Evolutionary conservation across 2,329 filamentous ascomycete genomes (phyloP), one percentile per base, ranked within the genome.

Genomic region (Exophiala mesophila): DNA sequence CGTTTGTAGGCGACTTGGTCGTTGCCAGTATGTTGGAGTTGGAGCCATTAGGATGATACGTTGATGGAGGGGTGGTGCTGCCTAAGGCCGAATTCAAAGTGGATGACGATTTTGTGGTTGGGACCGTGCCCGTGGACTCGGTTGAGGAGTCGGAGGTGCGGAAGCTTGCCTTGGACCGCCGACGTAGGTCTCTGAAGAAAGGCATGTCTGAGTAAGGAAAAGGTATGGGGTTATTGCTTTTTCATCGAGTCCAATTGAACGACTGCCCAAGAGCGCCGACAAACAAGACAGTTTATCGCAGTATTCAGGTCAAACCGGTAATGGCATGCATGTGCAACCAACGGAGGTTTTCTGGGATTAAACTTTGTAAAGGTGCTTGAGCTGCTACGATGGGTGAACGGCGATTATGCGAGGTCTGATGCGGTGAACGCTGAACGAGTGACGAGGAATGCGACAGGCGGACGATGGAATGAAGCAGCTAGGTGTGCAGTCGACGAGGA

Each of bases 171-270:
- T 74, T 82, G 43, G 85, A 92, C 56, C 83, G 82, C 55, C 86
- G 79, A 56, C 86, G 83, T 43, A 94, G 67, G 59, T 83, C 80
- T 64, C 80, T 86, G 57, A 92, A 73, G 59, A 94, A 86, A 31
- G 82, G 62, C 70, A 72, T 72, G 43, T 23, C 36, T 12, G 35
- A 19, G 12, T 26, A 12, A 26, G 7, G 6, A 26, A 26, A 12
- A 26, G 23, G 12, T 12, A 7, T 26, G 7, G 12, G 12, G 12
- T 6, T 26, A 26, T 12, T 12, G 23, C 23, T 26, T 12, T 26
- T 12, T 26, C 23, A 26, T 26, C 23, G 6, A 12, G 23, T 26
- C n/a, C n/a, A n/a, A n/a, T n/a, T n/a, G n/a, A n/a, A n/a, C n/a
- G n/a, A n/a, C n/a, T n/a, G n/a, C n/a, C n/a, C n/a, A n/a, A n/a